Conservation (phyloP, 2,329 filamentous ascomycete genomes). For the Neospermospora avenae region DNA sequence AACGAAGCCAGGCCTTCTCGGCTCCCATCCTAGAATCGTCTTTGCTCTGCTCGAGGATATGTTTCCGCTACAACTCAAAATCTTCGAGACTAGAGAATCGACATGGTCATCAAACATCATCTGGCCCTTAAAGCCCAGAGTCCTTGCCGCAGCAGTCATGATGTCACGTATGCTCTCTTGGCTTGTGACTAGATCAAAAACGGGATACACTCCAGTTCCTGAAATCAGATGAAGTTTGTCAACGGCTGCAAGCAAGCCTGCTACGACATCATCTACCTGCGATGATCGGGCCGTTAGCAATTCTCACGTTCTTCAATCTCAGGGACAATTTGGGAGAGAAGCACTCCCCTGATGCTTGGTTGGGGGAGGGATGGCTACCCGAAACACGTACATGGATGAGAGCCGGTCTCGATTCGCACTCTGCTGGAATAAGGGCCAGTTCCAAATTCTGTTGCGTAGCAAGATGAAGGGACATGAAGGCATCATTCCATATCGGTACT, state of each 20-base stretch:
- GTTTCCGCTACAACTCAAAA: conserved; percentile 28
- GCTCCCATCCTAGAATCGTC: conserved; percentile 36
- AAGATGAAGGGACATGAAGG: conserved; percentile 30
- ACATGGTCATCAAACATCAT: conserved; percentile 30
- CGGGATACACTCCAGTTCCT: conserved; percentile 34
- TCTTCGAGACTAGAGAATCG: conserved; percentile 30
- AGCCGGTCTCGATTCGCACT: conserved; percentile 25
- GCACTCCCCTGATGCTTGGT: too few species aligned
- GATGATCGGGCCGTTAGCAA: too few species aligned
- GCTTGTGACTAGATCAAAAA: conserved; percentile 39
- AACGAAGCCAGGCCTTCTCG: conserved; percentile 30
- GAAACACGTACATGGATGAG: conserved; percentile 32
- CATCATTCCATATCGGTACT: conserved; percentile 32
- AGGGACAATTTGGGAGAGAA: too few species aligned
- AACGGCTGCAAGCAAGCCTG: conserved; percentile 35
- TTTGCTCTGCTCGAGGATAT: conserved; percentile 31
- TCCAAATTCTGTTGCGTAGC: conserved; percentile 25
- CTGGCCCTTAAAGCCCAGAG: conserved; percentile 30
- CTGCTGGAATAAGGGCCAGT: conserved; percentile 25
- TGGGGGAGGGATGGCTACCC: too few species aligned
- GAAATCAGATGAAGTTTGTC: conserved; percentile 34
- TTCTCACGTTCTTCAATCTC: too few species aligned
- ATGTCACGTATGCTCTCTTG: conserved; percentile 35
- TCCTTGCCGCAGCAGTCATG: conserved; percentile 27
- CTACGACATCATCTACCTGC: conserved; percentile 37